A percentile compares a stretch with the other conserved stretches of the same genome.
Evolutionary conservation across 148 eudicot species (phyloP).

Genomic region (Drosera capensis): DNA sequence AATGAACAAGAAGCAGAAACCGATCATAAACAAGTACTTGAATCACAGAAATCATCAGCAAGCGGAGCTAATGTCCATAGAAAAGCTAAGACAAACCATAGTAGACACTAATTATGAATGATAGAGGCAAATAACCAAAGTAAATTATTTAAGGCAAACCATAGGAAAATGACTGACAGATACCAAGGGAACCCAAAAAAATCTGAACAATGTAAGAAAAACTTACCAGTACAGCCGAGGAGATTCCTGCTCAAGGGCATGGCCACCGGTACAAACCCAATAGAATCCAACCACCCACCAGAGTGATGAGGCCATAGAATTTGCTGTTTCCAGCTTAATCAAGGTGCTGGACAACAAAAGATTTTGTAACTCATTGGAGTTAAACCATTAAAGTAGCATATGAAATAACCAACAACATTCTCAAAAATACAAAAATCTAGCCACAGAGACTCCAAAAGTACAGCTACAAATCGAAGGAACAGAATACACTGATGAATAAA

Average conservation of each 20-base stretch:
- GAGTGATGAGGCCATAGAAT: conserved; percentile 37
- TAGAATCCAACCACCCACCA: conserved; percentile 68
- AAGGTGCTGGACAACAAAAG: conserved; percentile 22
- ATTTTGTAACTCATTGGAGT: too few species aligned
- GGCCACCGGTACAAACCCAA: conserved; percentile 47
- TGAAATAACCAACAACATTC: too few species aligned
- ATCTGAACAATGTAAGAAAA: neutral
- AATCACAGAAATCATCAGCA: too few species aligned
- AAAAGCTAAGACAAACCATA: neutral
- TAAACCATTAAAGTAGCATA: too few species aligned
- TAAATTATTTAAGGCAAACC: neutral
- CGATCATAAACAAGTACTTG: too few species aligned
- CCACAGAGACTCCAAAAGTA: too few species aligned
- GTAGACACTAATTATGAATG: too few species aligned
- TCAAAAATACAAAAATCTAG: too few species aligned
- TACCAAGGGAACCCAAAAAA: neutral
- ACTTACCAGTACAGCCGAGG: conserved; percentile 53
- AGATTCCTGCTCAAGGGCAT: conserved; percentile 42
- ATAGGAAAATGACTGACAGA: neutral
- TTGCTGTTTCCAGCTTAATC: conserved; percentile 36
- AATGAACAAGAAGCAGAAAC: too few species aligned
- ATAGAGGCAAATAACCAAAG: neutral
- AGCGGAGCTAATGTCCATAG: neutral
- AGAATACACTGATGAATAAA: too few species aligned
- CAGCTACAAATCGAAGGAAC: too few species aligned